These are phyloP conservation scores for Arabidopsis arenosa DNA, from an alignment of 345 rosid genomes.

Conservation along the genomic window DNA sequence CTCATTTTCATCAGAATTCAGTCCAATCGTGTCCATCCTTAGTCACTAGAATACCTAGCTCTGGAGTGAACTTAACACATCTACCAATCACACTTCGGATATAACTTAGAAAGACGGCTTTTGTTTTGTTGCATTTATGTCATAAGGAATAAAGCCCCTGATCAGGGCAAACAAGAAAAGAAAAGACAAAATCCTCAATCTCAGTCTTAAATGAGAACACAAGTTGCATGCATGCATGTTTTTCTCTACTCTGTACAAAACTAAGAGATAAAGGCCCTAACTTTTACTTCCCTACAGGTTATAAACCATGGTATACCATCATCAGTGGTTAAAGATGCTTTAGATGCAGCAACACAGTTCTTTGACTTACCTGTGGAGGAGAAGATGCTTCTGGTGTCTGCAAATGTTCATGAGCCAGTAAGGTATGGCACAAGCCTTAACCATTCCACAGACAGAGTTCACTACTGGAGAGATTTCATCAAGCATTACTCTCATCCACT, in stretches of 20 bases:
- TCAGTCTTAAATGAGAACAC: conserved; percentile 32
- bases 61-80: conserved; percentile 12
- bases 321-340: conserved; percentile 48
- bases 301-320: conserved; percentile 58
- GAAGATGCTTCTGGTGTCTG: conserved; percentile 56
- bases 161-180: conserved; percentile 14
- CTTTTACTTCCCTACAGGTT: conserved; percentile 47
- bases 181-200: conserved; percentile 45
- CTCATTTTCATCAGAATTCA: conserved; percentile 33
- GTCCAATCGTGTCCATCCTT: not conserved
- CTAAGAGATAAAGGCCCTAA: conserved; percentile 17
- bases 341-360: conserved; percentile 55
- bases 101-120: conserved; percentile 37
- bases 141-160: conserved; percentile 26
- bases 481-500: conserved; percentile 68
- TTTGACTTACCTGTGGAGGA: conserved; percentile 62
- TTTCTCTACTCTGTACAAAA: conserved; percentile 13
- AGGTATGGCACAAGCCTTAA: conserved; percentile 70
- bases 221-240: conserved; percentile 39
- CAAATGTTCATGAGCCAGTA: conserved; percentile 56
- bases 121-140: conserved; percentile 44
- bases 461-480: conserved; percentile 71
- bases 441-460: conserved; percentile 56
- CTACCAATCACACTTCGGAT: conserved; percentile 32
- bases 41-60: conserved; percentile 12